Percentiles rank a stretch among this genome's conserved stretches.
phyloP scores from a whole-genome alignment of 352 stramenopile genomes.

The Globisporangium carolinianum region DNA sequence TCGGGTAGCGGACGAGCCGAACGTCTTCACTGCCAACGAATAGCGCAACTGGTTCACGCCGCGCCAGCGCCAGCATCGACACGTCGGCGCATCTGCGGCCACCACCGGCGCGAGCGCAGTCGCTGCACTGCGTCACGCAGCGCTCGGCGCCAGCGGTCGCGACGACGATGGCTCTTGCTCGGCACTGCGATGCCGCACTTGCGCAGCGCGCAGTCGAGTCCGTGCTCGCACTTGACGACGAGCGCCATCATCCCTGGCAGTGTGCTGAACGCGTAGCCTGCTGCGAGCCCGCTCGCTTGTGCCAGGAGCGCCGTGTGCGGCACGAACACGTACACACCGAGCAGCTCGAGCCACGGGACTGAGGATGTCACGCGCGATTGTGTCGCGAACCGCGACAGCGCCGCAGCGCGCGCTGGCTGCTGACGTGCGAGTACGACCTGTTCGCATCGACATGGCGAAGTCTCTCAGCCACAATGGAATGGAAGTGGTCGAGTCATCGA shows the following conservation, averaged over 20 bases:
- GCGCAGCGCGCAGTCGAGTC: constrained; percentile 4
- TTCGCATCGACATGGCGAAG: neutral
- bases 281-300: constrained; percentile 43
- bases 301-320: constrained; percentile 41
- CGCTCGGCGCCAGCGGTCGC: constrained; percentile 10
- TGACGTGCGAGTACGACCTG: constrained; percentile 18
- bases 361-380: constrained; percentile 18
- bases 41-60: no score
- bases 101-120: constrained; percentile 8
- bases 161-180: constrained; percentile 1
- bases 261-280: constrained; percentile 18
- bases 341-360: constrained; percentile 47
- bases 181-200: constrained; percentile 10
- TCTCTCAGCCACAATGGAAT: no score
- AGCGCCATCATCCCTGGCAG: constrained; percentile 8
- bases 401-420: constrained; percentile 18
- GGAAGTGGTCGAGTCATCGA: no score
- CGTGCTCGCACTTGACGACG: constrained; percentile 2
- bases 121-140: constrained; percentile 3
- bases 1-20: no score
- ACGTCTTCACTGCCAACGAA: no score
- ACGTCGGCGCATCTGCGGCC: neutral
- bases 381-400: neutral
- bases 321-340: constrained; percentile 36
- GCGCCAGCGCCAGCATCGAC: neutral